These are phyloP conservation scores for Diaporthe sp. DNA, from an alignment of 2,329 filamentous ascomycete species.

Conservation along the genomic window DNA sequence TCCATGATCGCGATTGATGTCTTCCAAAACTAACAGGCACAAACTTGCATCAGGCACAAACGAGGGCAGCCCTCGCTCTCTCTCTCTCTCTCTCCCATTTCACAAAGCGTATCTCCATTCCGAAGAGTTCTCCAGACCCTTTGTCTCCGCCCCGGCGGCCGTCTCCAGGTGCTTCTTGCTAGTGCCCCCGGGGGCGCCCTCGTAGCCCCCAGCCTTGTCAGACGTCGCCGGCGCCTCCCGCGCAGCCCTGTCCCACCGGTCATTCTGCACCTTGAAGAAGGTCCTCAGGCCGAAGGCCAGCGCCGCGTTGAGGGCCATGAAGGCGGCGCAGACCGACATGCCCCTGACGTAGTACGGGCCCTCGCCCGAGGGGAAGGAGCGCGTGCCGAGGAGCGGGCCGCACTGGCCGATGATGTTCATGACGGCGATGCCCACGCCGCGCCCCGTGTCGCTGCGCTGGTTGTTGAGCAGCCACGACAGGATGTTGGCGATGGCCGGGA, in stretches of 20 bases:
- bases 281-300: slow-evolving; percentile 51
- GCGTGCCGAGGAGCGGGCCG: slow-evolving; percentile 74
- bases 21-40: neutral
- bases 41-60: neutral
- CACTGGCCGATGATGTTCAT: slow-evolving; percentile 75
- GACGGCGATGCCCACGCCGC: slow-evolving; percentile 74
- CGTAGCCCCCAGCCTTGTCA: slow-evolving; percentile 14
- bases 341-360: slow-evolving; percentile 56
- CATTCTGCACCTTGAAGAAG: slow-evolving; percentile 53
- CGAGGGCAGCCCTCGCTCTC: neutral
- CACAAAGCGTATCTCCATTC: slow-evolving; percentile 37
- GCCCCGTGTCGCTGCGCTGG: slow-evolving; percentile 75
- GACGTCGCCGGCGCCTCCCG: slow-evolving; percentile 41
- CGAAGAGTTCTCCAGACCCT: slow-evolving; percentile 31
- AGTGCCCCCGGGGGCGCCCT: neutral
- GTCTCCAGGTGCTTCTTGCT: neutral
- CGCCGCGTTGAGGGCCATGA: slow-evolving; percentile 58
- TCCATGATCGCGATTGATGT: neutral
- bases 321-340: slow-evolving; percentile 56
- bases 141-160: neutral
- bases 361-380: slow-evolving; percentile 67
- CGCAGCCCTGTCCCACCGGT: slow-evolving; percentile 49
- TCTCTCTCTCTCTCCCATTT: neutral
- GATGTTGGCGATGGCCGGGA: slow-evolving; percentile 77
- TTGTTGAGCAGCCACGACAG: slow-evolving; percentile 81